Evolutionary conservation across 306 rosid species (phyloP), one percentile per base, ranked within the genome.

Genomic region (Arachis hypogaea): DNA sequence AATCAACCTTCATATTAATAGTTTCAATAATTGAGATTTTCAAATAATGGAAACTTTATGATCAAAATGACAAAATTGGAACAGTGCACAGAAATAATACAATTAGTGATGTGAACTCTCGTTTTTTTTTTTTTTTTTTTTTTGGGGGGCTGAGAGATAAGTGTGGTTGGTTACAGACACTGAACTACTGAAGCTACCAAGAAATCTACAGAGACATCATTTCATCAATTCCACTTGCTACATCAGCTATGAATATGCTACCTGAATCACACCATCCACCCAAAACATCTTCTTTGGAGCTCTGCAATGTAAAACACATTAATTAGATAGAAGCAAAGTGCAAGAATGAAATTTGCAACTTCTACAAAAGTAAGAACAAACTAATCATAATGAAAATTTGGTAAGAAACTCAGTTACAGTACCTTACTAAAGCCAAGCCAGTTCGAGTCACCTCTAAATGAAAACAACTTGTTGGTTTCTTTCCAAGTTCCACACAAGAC

Each of bases 361-460:
- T 47, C 1, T 41, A 16, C 59, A 54, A 56, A 29, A 56, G 28
- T 43, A 70, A 28, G 12, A 69, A n/a, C 52, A 14, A 47, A 11
- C 28, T 72, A 44, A 46, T 44, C 57, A 33, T 47, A 7, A 12
- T 10, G 65, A 72, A 62, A 57, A 45, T n/a, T 45, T 59, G 47
- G 30, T 43, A 46, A 7, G 22, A 58, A 63, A 51, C 40, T 22
- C 30, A 68, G 41, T 62, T 29, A 46, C 54, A 63, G 59, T 86
- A 90, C 98, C 98, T 93, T 93, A 74, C 89, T 81, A 81, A 93
- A 93, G 16, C 98, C 98, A 77, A 93, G 97, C 98, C 98, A 93
- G 68, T 90, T 93, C 28, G 98, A 93, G 73, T 93, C 98, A 77
- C 98, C 98, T 81, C 97, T 87, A 77, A 85, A 87, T 42, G 98